These are phyloP conservation scores for Chloroidium sp. DNA, from an alignment of 163 green algal genomes.

Conservation along the genomic window DNA sequence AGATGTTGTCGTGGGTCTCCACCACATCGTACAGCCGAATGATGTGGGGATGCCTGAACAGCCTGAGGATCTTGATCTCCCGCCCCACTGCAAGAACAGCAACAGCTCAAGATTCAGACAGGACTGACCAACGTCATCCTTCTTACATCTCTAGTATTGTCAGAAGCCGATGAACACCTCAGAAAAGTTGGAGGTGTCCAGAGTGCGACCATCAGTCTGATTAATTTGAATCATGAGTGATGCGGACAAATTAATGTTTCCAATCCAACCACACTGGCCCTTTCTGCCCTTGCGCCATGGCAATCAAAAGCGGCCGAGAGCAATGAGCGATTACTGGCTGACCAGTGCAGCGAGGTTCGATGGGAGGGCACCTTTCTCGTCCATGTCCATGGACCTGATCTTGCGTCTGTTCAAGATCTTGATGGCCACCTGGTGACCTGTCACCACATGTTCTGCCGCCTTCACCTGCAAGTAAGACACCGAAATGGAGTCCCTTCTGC, in stretches of 20 bases:
- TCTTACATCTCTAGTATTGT: no score
- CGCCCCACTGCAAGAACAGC: conserved; percentile 60
- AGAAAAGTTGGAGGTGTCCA: no score
- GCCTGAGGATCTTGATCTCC: conserved; percentile 97
- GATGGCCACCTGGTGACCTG: conserved; percentile 93
- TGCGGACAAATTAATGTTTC: no score
- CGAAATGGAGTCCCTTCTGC: background rate
- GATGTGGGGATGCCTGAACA: conserved; percentile 99
- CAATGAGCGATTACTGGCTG: background rate
- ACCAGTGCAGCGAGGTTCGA: background rate
- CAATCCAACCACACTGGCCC: no score
- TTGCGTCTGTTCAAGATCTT: conserved; percentile 98
- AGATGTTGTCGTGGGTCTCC: conserved; percentile 94
- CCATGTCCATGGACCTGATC: conserved; percentile 99
- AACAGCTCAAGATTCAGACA: no score
- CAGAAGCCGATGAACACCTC: no score
- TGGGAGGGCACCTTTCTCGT: conserved; percentile 84
- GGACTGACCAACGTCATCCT: no score
- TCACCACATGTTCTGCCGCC: conserved; percentile 88
- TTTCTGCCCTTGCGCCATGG: no score
- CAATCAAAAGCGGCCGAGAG: no score
- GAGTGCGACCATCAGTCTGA: no score
- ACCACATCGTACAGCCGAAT: conserved; percentile 99
- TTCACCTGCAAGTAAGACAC: conserved; percentile 64
- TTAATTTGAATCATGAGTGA: no score